Evolutionary conservation across 2,329 filamentous ascomycete genomes (phyloP).

Genomic region (Talaromyces sp.): DNA sequence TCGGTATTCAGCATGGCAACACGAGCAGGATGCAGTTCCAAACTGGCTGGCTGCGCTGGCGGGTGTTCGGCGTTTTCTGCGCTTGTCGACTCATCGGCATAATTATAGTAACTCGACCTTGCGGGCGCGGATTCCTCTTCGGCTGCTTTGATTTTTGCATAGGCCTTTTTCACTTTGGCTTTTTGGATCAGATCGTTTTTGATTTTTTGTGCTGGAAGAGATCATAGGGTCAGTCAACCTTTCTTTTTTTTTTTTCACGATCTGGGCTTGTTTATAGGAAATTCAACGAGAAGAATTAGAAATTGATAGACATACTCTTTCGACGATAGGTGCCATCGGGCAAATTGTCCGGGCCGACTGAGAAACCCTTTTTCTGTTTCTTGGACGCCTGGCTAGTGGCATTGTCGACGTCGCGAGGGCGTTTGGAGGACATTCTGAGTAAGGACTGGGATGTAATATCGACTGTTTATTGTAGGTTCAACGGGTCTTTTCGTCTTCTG

Average conservation of each 20-base stretch:
- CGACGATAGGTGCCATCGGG: slow-evolving; percentile 84
- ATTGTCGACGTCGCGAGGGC: slow-evolving; percentile 48
- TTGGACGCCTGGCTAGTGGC: slow-evolving; percentile 41
- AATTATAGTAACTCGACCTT: slow-evolving; percentile 29
- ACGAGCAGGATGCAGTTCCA: slow-evolving; percentile 58
- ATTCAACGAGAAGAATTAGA: background rate
- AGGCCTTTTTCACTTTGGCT: slow-evolving; percentile 88
- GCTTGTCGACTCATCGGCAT: slow-evolving; percentile 18
- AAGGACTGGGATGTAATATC: too few species aligned
- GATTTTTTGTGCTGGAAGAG: slow-evolving; percentile 68
- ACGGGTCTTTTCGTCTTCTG: too few species aligned
- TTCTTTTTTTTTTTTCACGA: too few species aligned
- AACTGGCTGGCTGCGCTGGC: slow-evolving; percentile 26
- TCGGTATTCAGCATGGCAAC: slow-evolving; percentile 52
- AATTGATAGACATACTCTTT: slow-evolving; percentile 52
- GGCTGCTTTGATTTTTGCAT: slow-evolving; percentile 75
- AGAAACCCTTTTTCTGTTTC: slow-evolving; percentile 68
- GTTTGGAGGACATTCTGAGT: slow-evolving; percentile 54
- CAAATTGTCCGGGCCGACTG: slow-evolving; percentile 81
- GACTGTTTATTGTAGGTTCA: too few species aligned
- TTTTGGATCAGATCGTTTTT: slow-evolving; percentile 86
- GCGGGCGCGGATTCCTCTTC: slow-evolving; percentile 37
- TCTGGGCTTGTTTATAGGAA: background rate
- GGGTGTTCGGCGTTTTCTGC: slow-evolving; percentile 9
- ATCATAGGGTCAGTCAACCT: background rate